Evolutionary conservation across 1,139 yeast species (phyloP).

Genomic region (Blastobotrys illinoisensis): DNA sequence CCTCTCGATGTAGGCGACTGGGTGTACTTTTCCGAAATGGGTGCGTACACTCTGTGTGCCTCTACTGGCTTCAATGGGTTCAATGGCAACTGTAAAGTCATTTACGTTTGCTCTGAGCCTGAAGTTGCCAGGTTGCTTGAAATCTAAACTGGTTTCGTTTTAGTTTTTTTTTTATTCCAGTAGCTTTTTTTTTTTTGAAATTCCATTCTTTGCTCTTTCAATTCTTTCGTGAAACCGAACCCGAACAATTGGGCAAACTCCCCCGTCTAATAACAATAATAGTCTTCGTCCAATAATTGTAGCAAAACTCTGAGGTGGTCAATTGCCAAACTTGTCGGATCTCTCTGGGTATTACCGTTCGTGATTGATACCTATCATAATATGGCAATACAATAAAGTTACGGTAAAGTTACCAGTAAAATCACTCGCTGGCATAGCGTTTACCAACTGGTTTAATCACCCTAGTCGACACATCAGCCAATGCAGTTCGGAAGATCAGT

Average conservation of each 20-base stretch:
- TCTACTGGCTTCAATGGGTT: constrained; percentile 86
- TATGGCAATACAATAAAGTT: no score
- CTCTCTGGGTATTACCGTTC: no score
- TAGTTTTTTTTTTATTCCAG: not conserved
- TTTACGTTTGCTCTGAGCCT: constrained; percentile 52
- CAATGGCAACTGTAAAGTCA: constrained; percentile 52
- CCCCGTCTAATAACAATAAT: no score
- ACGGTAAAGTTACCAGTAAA: no score
- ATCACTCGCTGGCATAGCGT: no score
- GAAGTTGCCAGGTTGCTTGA: constrained; percentile 25
- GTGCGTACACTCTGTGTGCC: constrained; percentile 94
- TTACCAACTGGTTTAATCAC: no score
- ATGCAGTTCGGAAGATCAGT: no score
- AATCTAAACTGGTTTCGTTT: not conserved
- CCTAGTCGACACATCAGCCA: no score
- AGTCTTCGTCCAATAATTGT: no score
- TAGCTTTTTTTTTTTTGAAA: not conserved
- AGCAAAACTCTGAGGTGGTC: no score
- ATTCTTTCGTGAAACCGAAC: not conserved
- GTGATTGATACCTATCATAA: no score
- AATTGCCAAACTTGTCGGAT: no score
- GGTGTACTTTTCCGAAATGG: constrained; percentile 77
- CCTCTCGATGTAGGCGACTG: constrained; percentile 83
- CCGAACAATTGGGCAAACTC: not conserved
- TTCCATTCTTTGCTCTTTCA: not conserved